Base-by-base conservation (phyloP, 305 asterid species). In the Plantago coronopus region DNA sequence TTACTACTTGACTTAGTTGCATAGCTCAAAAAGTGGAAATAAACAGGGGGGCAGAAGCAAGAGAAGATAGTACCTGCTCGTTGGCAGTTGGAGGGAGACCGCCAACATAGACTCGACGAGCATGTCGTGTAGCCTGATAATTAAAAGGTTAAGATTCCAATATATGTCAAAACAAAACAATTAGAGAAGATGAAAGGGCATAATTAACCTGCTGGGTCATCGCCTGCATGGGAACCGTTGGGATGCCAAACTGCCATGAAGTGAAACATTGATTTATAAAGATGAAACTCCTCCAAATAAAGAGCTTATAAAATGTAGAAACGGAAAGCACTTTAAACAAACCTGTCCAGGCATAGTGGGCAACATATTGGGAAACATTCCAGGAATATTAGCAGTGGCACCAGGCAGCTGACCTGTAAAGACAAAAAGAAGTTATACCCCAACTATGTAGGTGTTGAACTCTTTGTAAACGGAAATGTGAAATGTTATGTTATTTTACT, bases 21-120 rank as follows among this genome's bases (percentile, higher is more conserved):
- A n/a, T 49, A 49, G 18, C 20, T 17, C 18, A 45, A 54, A n/a
- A n/a, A n/a, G n/a, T n/a, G n/a, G n/a, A n/a, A n/a, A n/a, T n/a
- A n/a, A n/a, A n/a, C n/a, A n/a, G n/a, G n/a, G n/a, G n/a, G n/a
- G n/a, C n/a, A n/a, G n/a, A n/a, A n/a, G 31, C 11, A 61, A 34
- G 43, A 38, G 54, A 60, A 67, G 67, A 54, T 16, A 40, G 44
- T 60, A 93, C 99, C 88, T 93, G 97, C 76, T 89, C 99, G 74
- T 90, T 93, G 45, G 97, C 99, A 68, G 93, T 68, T 0, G 97
- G 90, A 54, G 99, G 83, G 54, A 89, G 96, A 61, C 99, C 97
- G 48, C 99, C 99, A 77, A 93, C 99, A 76, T 89, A 93, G 55
- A 93, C 95, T 74, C 97, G 86, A 46, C 99, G 83, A 69, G 98